Conservation (phyloP, 306 rosid species). For the Quercus dentata region DNA sequence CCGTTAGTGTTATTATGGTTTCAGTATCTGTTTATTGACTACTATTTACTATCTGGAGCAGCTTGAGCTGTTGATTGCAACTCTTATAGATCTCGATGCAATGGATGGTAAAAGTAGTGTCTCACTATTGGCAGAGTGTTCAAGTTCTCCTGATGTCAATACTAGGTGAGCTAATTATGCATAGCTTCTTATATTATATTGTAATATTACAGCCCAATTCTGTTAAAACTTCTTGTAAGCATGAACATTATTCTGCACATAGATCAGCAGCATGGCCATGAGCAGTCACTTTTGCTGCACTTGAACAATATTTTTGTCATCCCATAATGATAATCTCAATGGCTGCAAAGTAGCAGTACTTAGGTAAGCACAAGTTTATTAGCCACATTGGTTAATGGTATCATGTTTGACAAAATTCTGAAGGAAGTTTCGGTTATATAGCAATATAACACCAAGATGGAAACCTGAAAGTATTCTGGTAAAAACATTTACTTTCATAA, state of each 20-base stretch:
- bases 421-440: not conserved
- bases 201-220: not conserved
- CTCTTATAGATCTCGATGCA: conserved; percentile 94
- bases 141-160: conserved; percentile 84
- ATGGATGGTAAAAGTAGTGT: conserved; percentile 94
- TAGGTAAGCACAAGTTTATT: not conserved
- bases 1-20: conserved; percentile 5
- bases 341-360: not conserved
- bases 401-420: not conserved
- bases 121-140: conserved; percentile 77
- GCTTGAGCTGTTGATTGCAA: conserved; percentile 85
- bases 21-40: conserved; percentile 8
- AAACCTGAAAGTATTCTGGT: not conserved
- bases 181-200: not conserved
- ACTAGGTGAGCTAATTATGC: conserved; percentile 56
- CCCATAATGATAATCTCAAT: not conserved
- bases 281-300: not conserved
- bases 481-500: not conserved
- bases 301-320: not conserved
- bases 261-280: not conserved
- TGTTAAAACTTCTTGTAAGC: not conserved
- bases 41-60: conserved; percentile 31
- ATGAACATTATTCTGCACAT: not conserved
- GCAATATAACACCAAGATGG: not conserved
- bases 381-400: no score